A percentile compares a stretch with the other conserved stretches of the same genome.
Evolutionary conservation across 768 basidiomycete genomes (phyloP).

Genomic region (Guyanaporus albipodus): DNA sequence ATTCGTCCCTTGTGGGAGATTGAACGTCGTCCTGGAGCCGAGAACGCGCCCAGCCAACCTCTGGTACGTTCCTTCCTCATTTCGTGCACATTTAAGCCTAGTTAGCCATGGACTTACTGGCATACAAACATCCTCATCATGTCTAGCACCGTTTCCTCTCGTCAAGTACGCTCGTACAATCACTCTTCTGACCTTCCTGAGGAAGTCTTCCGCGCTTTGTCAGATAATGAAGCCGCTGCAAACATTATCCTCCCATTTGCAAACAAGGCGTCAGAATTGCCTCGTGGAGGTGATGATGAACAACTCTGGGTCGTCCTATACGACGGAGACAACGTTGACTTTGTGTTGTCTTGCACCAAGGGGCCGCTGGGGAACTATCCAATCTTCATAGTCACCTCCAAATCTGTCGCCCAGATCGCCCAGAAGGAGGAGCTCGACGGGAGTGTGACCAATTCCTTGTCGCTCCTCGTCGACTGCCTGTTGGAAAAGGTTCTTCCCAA

Average conservation of each 20-base stretch:
- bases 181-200: slow-evolving; percentile 12
- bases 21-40: background rate
- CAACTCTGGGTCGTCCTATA: slow-evolving; percentile 32
- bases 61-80: background rate
- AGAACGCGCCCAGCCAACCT: background rate
- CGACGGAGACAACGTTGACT: slow-evolving; percentile 10
- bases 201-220: slow-evolving; percentile 29
- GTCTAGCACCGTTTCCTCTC: background rate
- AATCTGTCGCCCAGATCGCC: background rate
- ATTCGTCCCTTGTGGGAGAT: too few species aligned
- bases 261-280: slow-evolving; percentile 17
- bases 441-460: background rate
- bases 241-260: slow-evolving; percentile 42
- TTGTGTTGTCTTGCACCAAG: slow-evolving; percentile 9
- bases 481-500: slow-evolving; percentile 4
- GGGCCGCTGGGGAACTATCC: slow-evolving; percentile 3
- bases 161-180: slow-evolving; percentile 4
- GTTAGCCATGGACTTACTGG: too few species aligned
- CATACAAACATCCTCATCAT: slow-evolving; percentile 12
- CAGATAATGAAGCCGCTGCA: slow-evolving; percentile 27
- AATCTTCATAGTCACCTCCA: slow-evolving; percentile 16
- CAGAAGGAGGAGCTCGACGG: background rate
- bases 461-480: slow-evolving; percentile 6
- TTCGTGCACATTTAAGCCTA: background rate
- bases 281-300: background rate